Evolutionary conservation across 2,329 filamentous ascomycete genomes (phyloP).

Genomic region (Colletotrichum sp.): DNA sequence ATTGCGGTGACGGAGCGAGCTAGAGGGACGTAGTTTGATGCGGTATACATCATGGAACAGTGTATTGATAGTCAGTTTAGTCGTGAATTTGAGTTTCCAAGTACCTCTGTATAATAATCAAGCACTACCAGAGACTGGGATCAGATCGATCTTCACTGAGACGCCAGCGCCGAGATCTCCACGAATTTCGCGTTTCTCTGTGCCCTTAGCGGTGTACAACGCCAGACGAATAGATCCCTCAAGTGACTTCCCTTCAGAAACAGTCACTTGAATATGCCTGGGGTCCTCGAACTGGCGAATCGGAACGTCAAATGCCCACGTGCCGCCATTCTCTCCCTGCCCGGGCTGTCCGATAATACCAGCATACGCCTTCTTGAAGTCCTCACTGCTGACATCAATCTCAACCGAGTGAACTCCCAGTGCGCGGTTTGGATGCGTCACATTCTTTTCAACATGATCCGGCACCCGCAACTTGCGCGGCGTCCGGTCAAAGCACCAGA

Average conservation of each 20-base stretch:
- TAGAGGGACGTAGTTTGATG: background rate
- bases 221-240: background rate
- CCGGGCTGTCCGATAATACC: background rate
- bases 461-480: constrained; percentile 61
- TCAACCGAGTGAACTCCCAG: constrained; percentile 53
- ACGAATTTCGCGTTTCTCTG: background rate
- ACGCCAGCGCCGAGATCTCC: constrained; percentile 6
- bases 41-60: background rate
- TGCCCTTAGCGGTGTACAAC: background rate
- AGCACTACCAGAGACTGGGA: background rate
- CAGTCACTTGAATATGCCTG: background rate
- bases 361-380: constrained; percentile 13
- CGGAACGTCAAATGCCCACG: constrained; percentile 6
- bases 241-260: background rate
- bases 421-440: constrained; percentile 55
- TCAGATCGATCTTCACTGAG: background rate
- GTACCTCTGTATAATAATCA: background rate
- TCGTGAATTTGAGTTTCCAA: background rate
- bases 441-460: constrained; percentile 34
- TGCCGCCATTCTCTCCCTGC: background rate
- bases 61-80: background rate
- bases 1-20: background rate
- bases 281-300: constrained; percentile 14
- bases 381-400: constrained; percentile 32
- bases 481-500: constrained; percentile 71